Evolutionary conservation across 2,329 filamentous ascomycete species (phyloP).

Genomic region (Clonostachys rhizophaga): DNA sequence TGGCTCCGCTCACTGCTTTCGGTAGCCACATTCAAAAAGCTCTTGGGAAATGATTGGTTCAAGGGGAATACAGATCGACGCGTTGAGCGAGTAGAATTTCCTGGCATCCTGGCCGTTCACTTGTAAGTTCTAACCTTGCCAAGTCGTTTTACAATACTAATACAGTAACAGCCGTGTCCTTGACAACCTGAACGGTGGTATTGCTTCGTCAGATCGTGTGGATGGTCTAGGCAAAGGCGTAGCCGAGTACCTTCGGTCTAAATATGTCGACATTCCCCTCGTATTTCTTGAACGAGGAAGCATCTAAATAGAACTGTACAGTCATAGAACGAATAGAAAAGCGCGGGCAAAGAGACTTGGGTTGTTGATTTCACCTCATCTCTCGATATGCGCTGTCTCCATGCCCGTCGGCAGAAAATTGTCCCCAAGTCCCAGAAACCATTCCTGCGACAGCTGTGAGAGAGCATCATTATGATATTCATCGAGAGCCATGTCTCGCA

Average conservation of each 20-base stretch:
- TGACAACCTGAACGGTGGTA: constrained; percentile 38
- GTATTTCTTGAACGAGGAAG: constrained; percentile 32
- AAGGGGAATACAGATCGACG: constrained; percentile 18
- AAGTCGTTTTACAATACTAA: constrained; percentile 13
- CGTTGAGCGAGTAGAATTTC: constrained; percentile 36
- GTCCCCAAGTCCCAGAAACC: constrained; percentile 9
- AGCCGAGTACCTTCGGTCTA: constrained; percentile 36
- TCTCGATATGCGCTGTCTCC: too few relatives aligned
- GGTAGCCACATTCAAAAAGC: constrained; percentile 20
- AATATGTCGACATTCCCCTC: constrained; percentile 36
- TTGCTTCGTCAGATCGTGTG: constrained; percentile 32
- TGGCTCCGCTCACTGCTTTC: constrained; percentile 35
- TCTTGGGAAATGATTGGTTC: constrained; percentile 21
- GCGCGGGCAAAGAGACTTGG: too few relatives aligned
- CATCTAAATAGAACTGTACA: constrained; percentile 11
- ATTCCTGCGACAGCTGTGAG: constrained; percentile 12
- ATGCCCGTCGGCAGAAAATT: too few relatives aligned
- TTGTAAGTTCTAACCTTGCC: constrained; percentile 7
- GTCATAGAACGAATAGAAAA: neutral
- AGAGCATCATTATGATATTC: constrained; percentile 13
- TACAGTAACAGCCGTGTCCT: constrained; percentile 20
- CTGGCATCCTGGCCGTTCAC: constrained; percentile 20
- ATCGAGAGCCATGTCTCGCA: constrained; percentile 12
- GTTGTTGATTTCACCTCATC: too few relatives aligned
- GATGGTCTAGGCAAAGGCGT: constrained; percentile 41